Percentiles rank a stretch among this genome's conserved stretches.
Evolutionary conservation across 306 rosid species (phyloP).

Genomic region (Quillaja saponaria): DNA sequence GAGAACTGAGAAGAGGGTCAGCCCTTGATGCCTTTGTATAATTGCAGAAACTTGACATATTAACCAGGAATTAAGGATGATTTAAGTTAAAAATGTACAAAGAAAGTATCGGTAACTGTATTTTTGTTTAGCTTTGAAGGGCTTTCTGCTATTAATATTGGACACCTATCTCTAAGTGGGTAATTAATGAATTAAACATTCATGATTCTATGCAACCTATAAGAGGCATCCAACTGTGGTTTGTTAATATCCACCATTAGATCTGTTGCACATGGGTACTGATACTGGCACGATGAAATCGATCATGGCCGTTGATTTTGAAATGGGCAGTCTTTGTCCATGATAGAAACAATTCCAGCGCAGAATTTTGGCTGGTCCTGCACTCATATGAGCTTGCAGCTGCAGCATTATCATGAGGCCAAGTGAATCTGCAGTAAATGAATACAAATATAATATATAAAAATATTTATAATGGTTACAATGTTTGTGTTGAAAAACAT

Average conservation of each 20-base stretch:
- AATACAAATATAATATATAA: constrained; percentile 24
- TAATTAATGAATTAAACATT: constrained; percentile 8
- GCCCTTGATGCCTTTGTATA: too few relatives aligned
- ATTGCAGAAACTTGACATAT: too few relatives aligned
- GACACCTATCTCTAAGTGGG: constrained; percentile 30
- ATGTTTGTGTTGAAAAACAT: constrained; percentile 29
- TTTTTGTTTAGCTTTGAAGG: constrained; percentile 69
- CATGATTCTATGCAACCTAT: constrained; percentile 18
- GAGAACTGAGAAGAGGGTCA: too few relatives aligned
- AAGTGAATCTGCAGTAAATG: constrained; percentile 18
- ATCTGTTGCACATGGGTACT: constrained; percentile 14
- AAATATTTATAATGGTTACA: constrained; percentile 3
- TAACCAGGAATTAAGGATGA: too few relatives aligned
- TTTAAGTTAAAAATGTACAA: too few relatives aligned
- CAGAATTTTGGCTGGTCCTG: constrained; percentile 64
- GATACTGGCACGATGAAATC: constrained; percentile 1
- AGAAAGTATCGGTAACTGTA: too few relatives aligned
- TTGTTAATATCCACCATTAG: constrained; percentile 30
- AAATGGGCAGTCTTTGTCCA: constrained; percentile 58
- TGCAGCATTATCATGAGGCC: constrained; percentile 31
- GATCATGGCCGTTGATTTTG: constrained; percentile 52
- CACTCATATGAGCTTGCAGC: constrained; percentile 34
- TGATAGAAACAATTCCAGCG: constrained; percentile 62
- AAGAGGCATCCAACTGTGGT: too few relatives aligned
- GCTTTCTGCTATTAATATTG: constrained; percentile 42